Percentiles rank a stretch among this genome's conserved stretches.
These are phyloP conservation scores for Nadsonia starkeyi-henricii DNA, from an alignment of 1,139 yeast species.

Conservation along the genomic window DNA sequence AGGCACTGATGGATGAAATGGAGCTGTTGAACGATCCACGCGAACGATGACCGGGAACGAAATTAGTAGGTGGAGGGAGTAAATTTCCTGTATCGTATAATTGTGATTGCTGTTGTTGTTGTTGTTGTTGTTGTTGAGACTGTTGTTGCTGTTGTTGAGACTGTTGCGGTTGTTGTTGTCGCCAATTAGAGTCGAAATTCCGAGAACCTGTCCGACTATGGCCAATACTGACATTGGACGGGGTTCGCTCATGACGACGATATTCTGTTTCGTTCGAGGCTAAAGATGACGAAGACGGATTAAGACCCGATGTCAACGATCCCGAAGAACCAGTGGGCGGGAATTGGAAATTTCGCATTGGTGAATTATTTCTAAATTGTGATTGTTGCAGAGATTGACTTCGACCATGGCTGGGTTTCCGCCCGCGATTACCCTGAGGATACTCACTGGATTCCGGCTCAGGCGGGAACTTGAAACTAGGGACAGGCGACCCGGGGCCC, in stretches of 20 bases:
- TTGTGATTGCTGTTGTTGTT: slow-evolving; percentile 7
- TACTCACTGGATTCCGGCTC: slow-evolving; percentile 21
- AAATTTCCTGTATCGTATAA: neutral
- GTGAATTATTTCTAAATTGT: slow-evolving; percentile 18
- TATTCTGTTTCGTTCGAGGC: slow-evolving; percentile 2
- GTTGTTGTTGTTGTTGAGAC: slow-evolving; percentile 9
- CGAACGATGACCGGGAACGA: slow-evolving; percentile 70
- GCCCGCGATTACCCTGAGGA: slow-evolving; percentile 17
- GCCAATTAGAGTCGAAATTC: slow-evolving; percentile 35
- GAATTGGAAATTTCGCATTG: slow-evolving; percentile 29
- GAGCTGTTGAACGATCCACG: slow-evolving; percentile 61
- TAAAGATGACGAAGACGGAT: slow-evolving; percentile 3
- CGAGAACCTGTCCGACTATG: slow-evolving; percentile 36
- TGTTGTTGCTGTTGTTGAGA: slow-evolving; percentile 24
- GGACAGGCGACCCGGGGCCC: slow-evolving; percentile 8
- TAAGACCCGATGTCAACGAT: slow-evolving; percentile 5
- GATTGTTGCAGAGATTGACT: slow-evolving; percentile 14
- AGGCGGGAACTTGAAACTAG: slow-evolving; percentile 41
- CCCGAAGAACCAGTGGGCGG: slow-evolving; percentile 24
- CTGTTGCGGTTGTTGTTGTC: slow-evolving; percentile 13
- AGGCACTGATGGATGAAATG: slow-evolving; percentile 38
- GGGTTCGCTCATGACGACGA: neutral
- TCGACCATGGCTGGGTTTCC: slow-evolving; percentile 18
- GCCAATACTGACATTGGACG: slow-evolving; percentile 7
- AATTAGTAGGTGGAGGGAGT: slow-evolving; percentile 31